Evolutionary conservation across 768 basidiomycete genomes (phyloP).

Genomic region (Coprinopsis sp.): DNA sequence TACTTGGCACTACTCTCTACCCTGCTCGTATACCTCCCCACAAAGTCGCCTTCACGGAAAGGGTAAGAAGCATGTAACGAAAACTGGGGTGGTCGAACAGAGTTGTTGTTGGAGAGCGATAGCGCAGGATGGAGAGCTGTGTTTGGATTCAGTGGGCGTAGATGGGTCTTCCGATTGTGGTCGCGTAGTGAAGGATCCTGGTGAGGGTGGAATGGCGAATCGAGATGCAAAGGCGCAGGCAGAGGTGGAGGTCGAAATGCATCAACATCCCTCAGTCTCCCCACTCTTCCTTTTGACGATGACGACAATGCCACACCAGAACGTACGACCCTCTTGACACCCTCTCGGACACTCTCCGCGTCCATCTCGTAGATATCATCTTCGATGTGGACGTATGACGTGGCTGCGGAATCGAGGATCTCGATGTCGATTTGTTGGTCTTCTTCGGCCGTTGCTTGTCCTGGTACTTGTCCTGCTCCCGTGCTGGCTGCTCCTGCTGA

Average conservation of each 20-base stretch:
- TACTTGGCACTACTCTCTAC: constrained; percentile 68
- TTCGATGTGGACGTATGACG: constrained; percentile 41
- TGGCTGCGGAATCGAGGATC: constrained; percentile 44
- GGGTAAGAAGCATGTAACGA: constrained; percentile 59
- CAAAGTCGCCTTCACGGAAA: constrained; percentile 48
- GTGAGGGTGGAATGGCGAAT: no score
- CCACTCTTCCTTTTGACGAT: no score
- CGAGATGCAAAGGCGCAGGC: no score
- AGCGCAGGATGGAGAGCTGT: no score
- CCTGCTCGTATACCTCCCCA: constrained; percentile 60
- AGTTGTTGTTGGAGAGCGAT: no score
- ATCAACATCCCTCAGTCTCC: no score
- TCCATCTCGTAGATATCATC: constrained; percentile 41
- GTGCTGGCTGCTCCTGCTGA: no score
- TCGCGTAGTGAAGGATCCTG: no score
- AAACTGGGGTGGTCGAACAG: constrained; percentile 10
- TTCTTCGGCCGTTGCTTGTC: constrained; percentile 23
- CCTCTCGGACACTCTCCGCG: constrained; percentile 45
- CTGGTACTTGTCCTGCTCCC: constrained; percentile 14
- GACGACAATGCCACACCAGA: constrained; percentile 65
- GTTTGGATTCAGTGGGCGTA: no score
- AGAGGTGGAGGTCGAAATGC: no score
- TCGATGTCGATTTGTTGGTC: constrained; percentile 42
- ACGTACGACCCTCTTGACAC: constrained; percentile 54
- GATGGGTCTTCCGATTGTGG: no score